Evolutionary conservation across 441 rosid genomes (phyloP), one percentile per base, ranked within the genome.

Genomic region (Aquilaria agallochum): DNA sequence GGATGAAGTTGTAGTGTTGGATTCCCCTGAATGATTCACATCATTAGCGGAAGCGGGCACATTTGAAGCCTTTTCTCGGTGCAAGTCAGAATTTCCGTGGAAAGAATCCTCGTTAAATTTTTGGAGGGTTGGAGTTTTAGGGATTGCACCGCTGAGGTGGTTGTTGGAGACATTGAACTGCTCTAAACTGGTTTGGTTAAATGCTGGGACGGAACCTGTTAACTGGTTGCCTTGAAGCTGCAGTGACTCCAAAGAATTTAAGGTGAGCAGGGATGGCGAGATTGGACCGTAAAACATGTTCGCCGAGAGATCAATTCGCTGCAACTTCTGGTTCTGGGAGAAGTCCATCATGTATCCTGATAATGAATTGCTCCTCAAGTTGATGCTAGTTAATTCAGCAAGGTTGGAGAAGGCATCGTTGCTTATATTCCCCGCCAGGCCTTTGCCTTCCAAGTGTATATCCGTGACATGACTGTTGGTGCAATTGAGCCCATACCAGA

Each of bases 401-500:
- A 84, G 62, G 63, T 50, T 33, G 42, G 50, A 2, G 15, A 81
- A 74, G 5, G 82, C 72, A 13, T 74, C 74, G 0, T 5, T 48
- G 0, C 8, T 47, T 45, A 78, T 27, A 2, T 6, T 32, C 36
- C 79, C 87, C 0, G 56, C 53, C 20, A 81, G 64, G 47, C 67
- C 72, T 74, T 65, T 58, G 12, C 64, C 62, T 68, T 77, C 76
- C 56, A 84, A 60, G 10, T 33, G 57, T 27, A 81, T 69, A 50
- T 53, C 77, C 0, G 70, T 76, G 45, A 84, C 78, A 30, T 47
- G 76, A 13, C 80, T 74, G 11, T 65, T 62, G 11, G 7, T 9
- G 53, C 89, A 84, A 32, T 44, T 62, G 31, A 81, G 59, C 6
- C 89, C 86, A 14, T 67, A 56, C 84, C 84, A 84, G 44, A 32